phyloP scores from a whole-genome alignment of 2,329 filamentous ascomycete species.

The Plectosphaerella sp. region DNA sequence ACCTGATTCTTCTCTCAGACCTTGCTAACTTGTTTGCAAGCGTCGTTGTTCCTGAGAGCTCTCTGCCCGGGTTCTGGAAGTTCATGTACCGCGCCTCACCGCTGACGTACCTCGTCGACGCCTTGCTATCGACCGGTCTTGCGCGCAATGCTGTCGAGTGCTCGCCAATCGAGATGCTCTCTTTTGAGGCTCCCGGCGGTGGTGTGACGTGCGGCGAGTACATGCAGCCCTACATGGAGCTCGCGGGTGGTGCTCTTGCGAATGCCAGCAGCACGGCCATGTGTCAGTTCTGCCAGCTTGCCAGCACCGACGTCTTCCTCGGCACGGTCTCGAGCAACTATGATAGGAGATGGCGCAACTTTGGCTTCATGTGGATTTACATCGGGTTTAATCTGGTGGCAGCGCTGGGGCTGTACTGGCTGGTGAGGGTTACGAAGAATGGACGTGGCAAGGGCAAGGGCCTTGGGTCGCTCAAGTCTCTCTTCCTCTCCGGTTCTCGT shows the following conservation, averaged over 20 bases:
- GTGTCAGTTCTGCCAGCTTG: constrained; percentile 39
- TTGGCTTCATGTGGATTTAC: constrained; percentile 49
- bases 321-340: constrained; percentile 37
- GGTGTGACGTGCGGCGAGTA: constrained; percentile 47
- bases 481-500: no score
- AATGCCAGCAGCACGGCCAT: constrained; percentile 33
- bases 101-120: constrained; percentile 63
- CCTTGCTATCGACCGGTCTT: constrained; percentile 40
- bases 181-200: constrained; percentile 46
- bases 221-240: constrained; percentile 34
- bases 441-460: constrained; percentile 1
- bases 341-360: constrained; percentile 48
- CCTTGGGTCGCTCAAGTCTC: no score
- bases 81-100: constrained; percentile 68
- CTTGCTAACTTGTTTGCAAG: constrained; percentile 23
- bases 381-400: constrained; percentile 45
- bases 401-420: constrained; percentile 44
- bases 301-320: constrained; percentile 32
- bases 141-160: constrained; percentile 17
- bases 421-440: constrained; percentile 26
- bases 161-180: constrained; percentile 38
- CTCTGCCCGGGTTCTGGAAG: constrained; percentile 65
- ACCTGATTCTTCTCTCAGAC: neutral
- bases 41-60: constrained; percentile 52
- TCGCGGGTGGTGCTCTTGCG: constrained; percentile 41